phyloP scores from a whole-genome alignment of 768 basidiomycete genomes.

The Cantharellus cinnabarinus region DNA sequence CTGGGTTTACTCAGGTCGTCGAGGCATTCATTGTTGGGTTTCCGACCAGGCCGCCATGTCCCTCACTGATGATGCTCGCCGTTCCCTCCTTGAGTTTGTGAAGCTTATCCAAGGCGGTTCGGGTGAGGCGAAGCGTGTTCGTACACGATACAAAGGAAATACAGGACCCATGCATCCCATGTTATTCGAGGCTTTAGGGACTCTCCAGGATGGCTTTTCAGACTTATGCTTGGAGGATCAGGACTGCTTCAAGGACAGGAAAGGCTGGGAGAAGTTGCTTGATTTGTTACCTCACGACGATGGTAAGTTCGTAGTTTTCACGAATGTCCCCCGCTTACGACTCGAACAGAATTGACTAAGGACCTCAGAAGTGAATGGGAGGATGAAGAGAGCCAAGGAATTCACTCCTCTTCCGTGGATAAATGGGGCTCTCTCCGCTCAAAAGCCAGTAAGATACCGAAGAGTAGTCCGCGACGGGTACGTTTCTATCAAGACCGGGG shows the following conservation, averaged over 20 bases:
- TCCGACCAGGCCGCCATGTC: constrained; percentile 74
- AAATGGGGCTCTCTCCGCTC: constrained; percentile 51
- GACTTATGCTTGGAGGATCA: constrained; percentile 63
- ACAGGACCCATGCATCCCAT: constrained; percentile 44
- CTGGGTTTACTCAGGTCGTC: constrained; percentile 97
- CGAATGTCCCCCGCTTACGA: too few relatives aligned
- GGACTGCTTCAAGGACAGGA: constrained; percentile 50
- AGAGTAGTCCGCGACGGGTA: neutral
- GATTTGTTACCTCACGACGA: constrained; percentile 46
- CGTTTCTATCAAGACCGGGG: neutral
- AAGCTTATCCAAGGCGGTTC: constrained; percentile 67
- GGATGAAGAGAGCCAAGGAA: constrained; percentile 4
- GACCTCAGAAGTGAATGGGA: constrained; percentile 38
- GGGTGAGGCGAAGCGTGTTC: constrained; percentile 64
- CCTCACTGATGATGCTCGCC: constrained; percentile 79
- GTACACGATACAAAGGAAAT: constrained; percentile 29
- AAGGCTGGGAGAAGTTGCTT: constrained; percentile 57
- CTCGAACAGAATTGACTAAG: too few relatives aligned
- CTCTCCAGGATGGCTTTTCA: constrained; percentile 36
- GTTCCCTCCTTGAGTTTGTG: constrained; percentile 68
- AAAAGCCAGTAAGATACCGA: constrained; percentile 5
- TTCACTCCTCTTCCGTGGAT: constrained; percentile 29
- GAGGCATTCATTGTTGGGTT: constrained; percentile 97
- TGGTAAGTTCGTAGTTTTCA: constrained; percentile 12
- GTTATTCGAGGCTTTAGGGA: constrained; percentile 32